phyloP scores from a whole-genome alignment of 306 rosid genomes.

The Calophaca sinica region DNA sequence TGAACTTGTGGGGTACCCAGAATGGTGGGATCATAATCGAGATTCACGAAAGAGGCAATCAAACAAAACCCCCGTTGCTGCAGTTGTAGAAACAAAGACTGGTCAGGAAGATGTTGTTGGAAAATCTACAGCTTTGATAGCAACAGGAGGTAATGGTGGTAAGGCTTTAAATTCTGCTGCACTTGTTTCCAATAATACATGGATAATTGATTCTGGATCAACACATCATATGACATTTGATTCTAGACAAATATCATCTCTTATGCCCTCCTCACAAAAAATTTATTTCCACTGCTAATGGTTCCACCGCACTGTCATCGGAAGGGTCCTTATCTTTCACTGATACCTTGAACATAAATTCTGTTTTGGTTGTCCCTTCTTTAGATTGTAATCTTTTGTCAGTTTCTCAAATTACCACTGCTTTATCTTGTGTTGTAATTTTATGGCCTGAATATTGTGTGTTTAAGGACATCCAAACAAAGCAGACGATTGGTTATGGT shows the following conservation, averaged over 20 bases:
- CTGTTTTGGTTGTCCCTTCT: neutral
- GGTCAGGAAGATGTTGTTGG: neutral
- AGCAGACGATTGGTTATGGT: constrained; percentile 5
- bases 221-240: neutral
- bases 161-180: neutral
- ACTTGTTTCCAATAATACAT: constrained; percentile 9
- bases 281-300: neutral
- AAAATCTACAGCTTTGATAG: neutral
- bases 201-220: neutral
- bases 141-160: neutral
- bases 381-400: constrained; percentile 1
- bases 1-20: neutral
- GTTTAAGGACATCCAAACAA: constrained; percentile 13
- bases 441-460: constrained; percentile 18
- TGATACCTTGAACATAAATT: neutral
- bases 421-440: constrained; percentile 16
- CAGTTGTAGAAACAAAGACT: neutral
- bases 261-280: neutral
- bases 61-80: neutral
- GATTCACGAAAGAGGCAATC: neutral
- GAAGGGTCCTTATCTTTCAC: neutral
- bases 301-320: neutral
- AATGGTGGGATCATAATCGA: neutral
- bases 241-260: constrained; percentile 1
- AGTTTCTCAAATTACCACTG: constrained; percentile 15